Evolutionary conservation across 1,139 yeast genomes (phyloP), one percentile per base, ranked within the genome.

Genomic region (Scheffersomyces parashehatae): DNA sequence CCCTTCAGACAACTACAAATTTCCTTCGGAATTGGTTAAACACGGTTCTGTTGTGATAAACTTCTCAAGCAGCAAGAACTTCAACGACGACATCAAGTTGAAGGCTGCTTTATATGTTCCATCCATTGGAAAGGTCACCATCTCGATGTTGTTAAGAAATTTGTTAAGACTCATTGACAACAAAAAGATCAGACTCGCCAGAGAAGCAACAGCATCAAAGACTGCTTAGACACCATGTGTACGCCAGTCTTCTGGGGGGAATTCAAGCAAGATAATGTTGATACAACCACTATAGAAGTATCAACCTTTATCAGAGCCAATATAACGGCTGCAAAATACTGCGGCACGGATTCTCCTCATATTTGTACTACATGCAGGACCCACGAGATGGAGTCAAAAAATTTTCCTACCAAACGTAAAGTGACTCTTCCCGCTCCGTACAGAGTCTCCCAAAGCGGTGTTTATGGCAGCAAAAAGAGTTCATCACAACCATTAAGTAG

Each of bases 101-200:
- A 85, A 81, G 55, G 98, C 99, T 5, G 86, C 96, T 1, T 71
- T 93, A 39, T 93, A 91, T 59, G 97, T 93, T 28, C 99, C 99
- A 16, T 85, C 90, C 54, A 89, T 91, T 32, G 99, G 99, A 12
- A 93, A 93, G 65, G 98, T 93, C 24, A 93, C 99, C 31, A 91
- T 93, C 49, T 80, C 96, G 43, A 93, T 93, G 97, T 72, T 93
- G 40, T 72, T 93, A 62, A 81, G 99, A 63, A 93, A 93, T 62
- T 73, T 93, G 65, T 67, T 93, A 44, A 79, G 99, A 52, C 73
- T 93, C 51, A 81, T 87, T 53, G 83, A 85, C 39, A 90, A 89
- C 65, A 78, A 76, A 52, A 45, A 56, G 42, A 63, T 64, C 34
- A 59, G 70, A 52, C 45, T 51, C 28, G 45, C 26, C 4, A 28